phyloP scores from a whole-genome alignment of 495 filamentous ascomycete genomes.

The Cairneyella variabilis region DNA sequence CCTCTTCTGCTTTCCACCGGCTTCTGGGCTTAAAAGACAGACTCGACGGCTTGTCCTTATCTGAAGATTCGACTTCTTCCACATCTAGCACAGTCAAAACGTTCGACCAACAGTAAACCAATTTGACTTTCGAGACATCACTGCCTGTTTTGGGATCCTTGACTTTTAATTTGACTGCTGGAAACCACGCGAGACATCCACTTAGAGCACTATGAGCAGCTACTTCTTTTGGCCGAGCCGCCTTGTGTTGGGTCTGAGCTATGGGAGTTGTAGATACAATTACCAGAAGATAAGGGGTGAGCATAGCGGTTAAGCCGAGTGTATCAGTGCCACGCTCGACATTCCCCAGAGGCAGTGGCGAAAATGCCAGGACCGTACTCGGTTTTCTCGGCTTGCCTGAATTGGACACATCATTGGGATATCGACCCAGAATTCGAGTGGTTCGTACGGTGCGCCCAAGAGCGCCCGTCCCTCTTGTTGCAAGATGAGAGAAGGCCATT shows the following conservation, averaged over 20 bases:
- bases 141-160: constrained; percentile 52
- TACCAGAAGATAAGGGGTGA: constrained; percentile 92
- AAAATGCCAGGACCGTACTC: constrained; percentile 91
- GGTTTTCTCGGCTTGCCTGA: constrained; percentile 73
- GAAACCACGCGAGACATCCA: constrained; percentile 95
- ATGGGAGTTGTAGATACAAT: constrained; percentile 95
- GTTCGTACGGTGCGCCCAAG: constrained; percentile 84
- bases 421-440: constrained; percentile 85
- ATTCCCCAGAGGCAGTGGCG: constrained; percentile 86
- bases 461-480: constrained; percentile 83
- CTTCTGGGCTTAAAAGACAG: constrained; percentile 79
- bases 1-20: constrained; percentile 90
- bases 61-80: constrained; percentile 64
- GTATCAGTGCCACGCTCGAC: constrained; percentile 82
- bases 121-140: constrained; percentile 67
- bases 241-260: constrained; percentile 94
- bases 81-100: constrained; percentile 89
- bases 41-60: constrained; percentile 65
- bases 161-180: constrained; percentile 85
- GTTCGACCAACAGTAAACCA: constrained; percentile 99
- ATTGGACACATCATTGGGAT: constrained; percentile 59
- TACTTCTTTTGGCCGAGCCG: constrained; percentile 83
- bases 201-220: constrained; percentile 86
- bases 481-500: constrained; percentile 97
- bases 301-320: constrained; percentile 89